Base-by-base conservation (phyloP, 306 rosid species). In the Trifolium fragiferum region DNA sequence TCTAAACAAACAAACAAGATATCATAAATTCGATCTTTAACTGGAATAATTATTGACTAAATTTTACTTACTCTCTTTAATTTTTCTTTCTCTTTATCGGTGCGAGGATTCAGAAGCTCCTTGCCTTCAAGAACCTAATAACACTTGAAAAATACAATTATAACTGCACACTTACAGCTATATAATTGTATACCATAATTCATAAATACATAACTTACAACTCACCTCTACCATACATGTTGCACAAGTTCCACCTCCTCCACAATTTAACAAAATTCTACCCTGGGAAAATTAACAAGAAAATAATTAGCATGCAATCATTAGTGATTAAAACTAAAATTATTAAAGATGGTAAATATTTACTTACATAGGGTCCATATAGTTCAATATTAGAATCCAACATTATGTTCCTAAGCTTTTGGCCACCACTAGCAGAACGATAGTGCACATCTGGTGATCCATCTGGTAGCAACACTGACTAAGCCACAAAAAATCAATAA, bases 141-240 rank as follows among this genome's bases (percentile, higher is more conserved):
- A n/a, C 50, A 80, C 63, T 53, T 6, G 61, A 23, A 60, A 54
- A 71, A 50, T 47, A 25, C 44, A 66, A 70, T 65, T 12, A 37
- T 4, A 35, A 63, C 0, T 61, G 8, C 44, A 32, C 7, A 54
- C 23, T 51, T 51, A 51, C 59, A 46, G 2, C 7, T 14, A 46
- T 46, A 13, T 46, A 33, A 33, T 33, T 33, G 37, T 33, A 33
- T 33, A 33, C 7, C 16, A 46, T 40, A 40, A 40, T 10, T 40
- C 44, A 40, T 40, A 33, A 33, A 33, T 33, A 33, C 37, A 33
- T 33, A 33, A 33, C 37, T 33, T 32, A 32, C 18, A 43, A 13
- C 75, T 78, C 61, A 90, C 96, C 99, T 94, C 99, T 78, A 94
- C 99, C 90, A 90, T 80, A 73, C 99, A 94, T 15, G 99, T 92